A percentile compares a stretch with the other conserved stretches of the same genome.
Conservation (phyloP, 805 yeast species). For the Starmerella tilneyi region DNA sequence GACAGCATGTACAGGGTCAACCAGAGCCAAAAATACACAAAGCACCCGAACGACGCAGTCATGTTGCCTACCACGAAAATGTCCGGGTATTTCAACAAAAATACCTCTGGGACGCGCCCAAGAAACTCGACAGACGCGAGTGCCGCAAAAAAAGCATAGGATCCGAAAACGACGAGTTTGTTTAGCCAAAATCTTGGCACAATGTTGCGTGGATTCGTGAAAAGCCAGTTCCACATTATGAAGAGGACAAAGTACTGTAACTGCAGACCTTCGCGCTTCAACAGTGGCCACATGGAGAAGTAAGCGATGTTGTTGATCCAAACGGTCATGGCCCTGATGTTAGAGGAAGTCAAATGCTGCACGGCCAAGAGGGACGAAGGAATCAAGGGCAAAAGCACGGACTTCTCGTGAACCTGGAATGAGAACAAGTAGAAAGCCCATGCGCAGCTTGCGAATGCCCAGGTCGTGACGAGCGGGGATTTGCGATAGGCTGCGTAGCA, state of each 20-base stretch:
- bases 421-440: constrained; percentile 83
- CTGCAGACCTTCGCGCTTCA: constrained; percentile 60
- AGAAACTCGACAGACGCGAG: constrained; percentile 48
- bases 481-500: constrained; percentile 40
- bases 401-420: constrained; percentile 93
- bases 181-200: constrained; percentile 46
- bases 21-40: constrained; percentile 75
- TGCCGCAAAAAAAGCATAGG: constrained; percentile 42
- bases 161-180: constrained; percentile 41
- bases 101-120: constrained; percentile 40
- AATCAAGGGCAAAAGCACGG: constrained; percentile 74
- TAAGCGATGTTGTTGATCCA: constrained; percentile 82
- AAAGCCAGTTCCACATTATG: constrained; percentile 63
- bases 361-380: constrained; percentile 58
- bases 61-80: constrained; percentile 74
- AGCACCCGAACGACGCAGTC: constrained; percentile 63
- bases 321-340: constrained; percentile 59
- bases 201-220: constrained; percentile 1
- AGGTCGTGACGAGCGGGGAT: constrained; percentile 35
- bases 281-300: constrained; percentile 80
- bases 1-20: constrained; percentile 27
- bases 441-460: constrained; percentile 74
- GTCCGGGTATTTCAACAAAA: constrained; percentile 52
- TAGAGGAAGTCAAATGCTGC: constrained; percentile 41
- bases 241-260: constrained; percentile 61